phyloP scores from a whole-genome alignment of 257 asterid species.

The Solanum sparsipilum region DNA sequence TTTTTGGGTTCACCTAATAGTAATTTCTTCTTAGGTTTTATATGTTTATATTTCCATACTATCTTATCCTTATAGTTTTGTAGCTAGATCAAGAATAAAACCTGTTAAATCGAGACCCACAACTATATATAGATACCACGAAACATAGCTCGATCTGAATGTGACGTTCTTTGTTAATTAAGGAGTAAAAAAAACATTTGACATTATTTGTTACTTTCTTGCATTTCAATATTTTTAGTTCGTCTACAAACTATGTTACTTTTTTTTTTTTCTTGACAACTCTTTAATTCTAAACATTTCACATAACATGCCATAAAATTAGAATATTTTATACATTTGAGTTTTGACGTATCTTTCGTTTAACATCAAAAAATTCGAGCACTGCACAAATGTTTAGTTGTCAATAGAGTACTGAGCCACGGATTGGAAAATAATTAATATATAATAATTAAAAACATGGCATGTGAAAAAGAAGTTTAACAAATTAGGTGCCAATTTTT shows the following conservation, averaged over 20 bases:
- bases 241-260: too few species aligned
- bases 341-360: background rate
- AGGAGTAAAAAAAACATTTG: background rate
- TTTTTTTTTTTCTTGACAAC: background rate
- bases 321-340: background rate
- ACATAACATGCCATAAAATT: background rate
- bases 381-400: background rate
- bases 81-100: background rate
- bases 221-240: background rate
- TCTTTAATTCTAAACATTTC: background rate
- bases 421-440: background rate
- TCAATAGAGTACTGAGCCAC: background rate
- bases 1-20: background rate
- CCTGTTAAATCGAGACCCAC: background rate
- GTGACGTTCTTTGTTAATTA: background rate
- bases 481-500: background rate
- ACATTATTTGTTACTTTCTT: background rate
- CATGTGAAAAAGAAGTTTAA: background rate
- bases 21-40: background rate
- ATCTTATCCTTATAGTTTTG: background rate
- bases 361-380: background rate
- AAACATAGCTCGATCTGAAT: background rate
- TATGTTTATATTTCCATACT: background rate
- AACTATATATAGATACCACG: background rate
- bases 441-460: background rate